Conservation (phyloP, 352 stramenopile species). For the Ochromonadaceae sp. region DNA sequence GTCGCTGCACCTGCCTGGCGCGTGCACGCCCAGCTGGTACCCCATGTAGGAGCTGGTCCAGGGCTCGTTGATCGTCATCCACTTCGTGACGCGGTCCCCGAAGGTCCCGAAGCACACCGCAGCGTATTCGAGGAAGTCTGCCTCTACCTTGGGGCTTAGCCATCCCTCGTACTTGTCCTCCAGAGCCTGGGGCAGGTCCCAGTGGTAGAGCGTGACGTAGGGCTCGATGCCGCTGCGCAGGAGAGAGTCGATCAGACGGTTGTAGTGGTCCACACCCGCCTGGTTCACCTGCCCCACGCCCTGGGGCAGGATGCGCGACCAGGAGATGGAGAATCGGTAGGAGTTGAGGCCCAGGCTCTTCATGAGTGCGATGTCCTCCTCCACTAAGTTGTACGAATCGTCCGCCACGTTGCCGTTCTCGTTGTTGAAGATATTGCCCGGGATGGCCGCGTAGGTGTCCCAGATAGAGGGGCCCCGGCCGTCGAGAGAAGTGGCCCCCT, state of each 20-base stretch:
- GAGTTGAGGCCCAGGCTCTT: constrained; percentile 59
- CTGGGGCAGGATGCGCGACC: constrained; percentile 66
- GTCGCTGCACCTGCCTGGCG: constrained; percentile 21
- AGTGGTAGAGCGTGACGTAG: constrained; percentile 86
- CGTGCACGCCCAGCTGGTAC: constrained; percentile 39
- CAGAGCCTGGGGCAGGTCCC: constrained; percentile 71
- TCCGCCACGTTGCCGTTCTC: constrained; percentile 72
- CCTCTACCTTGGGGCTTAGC: constrained; percentile 20
- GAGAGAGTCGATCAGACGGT: constrained; percentile 66
- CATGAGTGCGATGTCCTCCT: constrained; percentile 79
- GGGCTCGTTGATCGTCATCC: constrained; percentile 87
- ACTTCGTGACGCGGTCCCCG: constrained; percentile 70
- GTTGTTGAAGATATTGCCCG: constrained; percentile 41
- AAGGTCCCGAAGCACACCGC: constrained; percentile 69
- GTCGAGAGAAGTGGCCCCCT: constrained; percentile 38
- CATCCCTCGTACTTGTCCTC: constrained; percentile 59
- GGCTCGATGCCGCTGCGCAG: constrained; percentile 53
- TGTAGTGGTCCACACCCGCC: constrained; percentile 75
- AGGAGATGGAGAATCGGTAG: constrained; percentile 79
- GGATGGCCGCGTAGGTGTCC: constrained; percentile 68
- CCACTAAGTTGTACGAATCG: constrained; percentile 75
- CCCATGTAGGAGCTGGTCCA: constrained; percentile 60
- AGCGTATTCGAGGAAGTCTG: constrained; percentile 63
- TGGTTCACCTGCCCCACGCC: constrained; percentile 52
- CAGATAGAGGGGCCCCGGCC: constrained; percentile 52